Percentiles rank a stretch among this genome's conserved stretches.
Evolutionary conservation across 1,284 basidiomycete genomes (phyloP).

Genomic region (Pterulicium gracile): DNA sequence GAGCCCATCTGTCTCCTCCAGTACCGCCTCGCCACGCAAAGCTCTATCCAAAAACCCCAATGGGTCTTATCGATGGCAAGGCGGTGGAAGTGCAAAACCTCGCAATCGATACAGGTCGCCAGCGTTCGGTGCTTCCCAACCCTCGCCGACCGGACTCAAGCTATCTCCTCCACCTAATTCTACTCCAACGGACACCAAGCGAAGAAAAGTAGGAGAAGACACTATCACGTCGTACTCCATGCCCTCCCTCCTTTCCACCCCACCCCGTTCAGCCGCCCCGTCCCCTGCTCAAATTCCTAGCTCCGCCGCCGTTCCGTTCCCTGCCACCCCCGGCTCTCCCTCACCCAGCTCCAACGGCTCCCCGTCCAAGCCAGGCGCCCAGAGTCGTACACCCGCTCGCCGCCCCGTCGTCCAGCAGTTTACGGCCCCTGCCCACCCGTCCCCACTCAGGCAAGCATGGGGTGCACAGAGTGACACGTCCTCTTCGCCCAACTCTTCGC

Average conservation of each 20-base stretch:
- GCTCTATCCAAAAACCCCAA: slow-evolving; percentile 60
- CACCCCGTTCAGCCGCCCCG: slow-evolving; percentile 14
- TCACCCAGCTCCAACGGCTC: slow-evolving; percentile 5
- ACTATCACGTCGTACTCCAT: slow-evolving; percentile 21
- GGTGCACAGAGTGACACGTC: slow-evolving; percentile 11
- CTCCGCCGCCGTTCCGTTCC: slow-evolving; percentile 14
- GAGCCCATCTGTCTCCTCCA: slow-evolving; percentile 15
- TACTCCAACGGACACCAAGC: slow-evolving; percentile 40
- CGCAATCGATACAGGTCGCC: slow-evolving; percentile 60
- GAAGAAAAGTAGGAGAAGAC: slow-evolving; percentile 45
- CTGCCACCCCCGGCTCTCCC: slow-evolving; percentile 4
- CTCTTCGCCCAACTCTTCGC: background rate
- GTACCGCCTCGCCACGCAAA: slow-evolving; percentile 28
- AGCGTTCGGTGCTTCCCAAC: slow-evolving; percentile 43
- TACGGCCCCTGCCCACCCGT: slow-evolving; percentile 50
- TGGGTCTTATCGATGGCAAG: slow-evolving; percentile 56
- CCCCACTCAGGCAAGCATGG: slow-evolving; percentile 62
- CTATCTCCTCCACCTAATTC: slow-evolving; percentile 18
- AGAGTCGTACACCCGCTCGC: slow-evolving; percentile 12
- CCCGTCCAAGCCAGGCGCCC: slow-evolving; percentile 15
- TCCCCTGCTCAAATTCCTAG: slow-evolving; percentile 15
- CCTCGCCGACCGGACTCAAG: slow-evolving; percentile 26
- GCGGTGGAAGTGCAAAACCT: slow-evolving; percentile 53
- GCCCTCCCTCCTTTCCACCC: slow-evolving; percentile 14
- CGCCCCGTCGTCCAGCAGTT: slow-evolving; percentile 22